Evolutionary conservation across 2,329 filamentous ascomycete species (phyloP), one percentile per base, ranked within the genome.

Genomic region (Nothopassalora personata): DNA sequence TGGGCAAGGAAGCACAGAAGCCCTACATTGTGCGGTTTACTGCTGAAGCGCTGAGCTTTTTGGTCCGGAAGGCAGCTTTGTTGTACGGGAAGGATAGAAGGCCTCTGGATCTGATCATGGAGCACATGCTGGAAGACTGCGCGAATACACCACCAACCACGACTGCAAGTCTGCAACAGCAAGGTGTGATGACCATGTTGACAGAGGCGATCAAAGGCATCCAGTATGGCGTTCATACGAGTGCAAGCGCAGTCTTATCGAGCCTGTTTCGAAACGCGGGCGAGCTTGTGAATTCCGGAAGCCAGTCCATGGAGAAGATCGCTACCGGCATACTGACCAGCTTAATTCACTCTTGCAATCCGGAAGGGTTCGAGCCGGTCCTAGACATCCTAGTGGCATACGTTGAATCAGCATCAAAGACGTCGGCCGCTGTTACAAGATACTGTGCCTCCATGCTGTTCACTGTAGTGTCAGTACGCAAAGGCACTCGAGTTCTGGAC

Each of bases 31-130:
- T 90, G 27, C 86, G 92, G 56, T 99, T 97, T 74, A 90, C 93
- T 11, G 94, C 94, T 28, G 94, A 99, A 76, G 90, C 94, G 2
- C 83, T 99, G 77, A 96, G 92, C 66, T 99, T 97, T 70, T 79
- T 99, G 19, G 82, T 99, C 19, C 88, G 91, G 70, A 97, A 97
- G 76, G 89, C 92, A 6, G 92, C 89, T 1, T 83, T 88, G 15
- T 83, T 86, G 2, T 90, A 90, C 57, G 85, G 90, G 64, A 86
- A 90, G 65, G 88, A 93, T 64, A 75, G 76, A 53, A 83, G 80
- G 28, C 85, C 91, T 0, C 79, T 99, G 36, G 79, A 83, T 11
- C 75, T 81, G 11, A 86, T 97, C n/a, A 77, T 96, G 1, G 77
- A 81, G 11, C 87, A 91, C 73, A 85, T 88, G 1, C 83, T 90